Conservation (phyloP, 75 land plant genomes). For the Gnetum montanum region DNA sequence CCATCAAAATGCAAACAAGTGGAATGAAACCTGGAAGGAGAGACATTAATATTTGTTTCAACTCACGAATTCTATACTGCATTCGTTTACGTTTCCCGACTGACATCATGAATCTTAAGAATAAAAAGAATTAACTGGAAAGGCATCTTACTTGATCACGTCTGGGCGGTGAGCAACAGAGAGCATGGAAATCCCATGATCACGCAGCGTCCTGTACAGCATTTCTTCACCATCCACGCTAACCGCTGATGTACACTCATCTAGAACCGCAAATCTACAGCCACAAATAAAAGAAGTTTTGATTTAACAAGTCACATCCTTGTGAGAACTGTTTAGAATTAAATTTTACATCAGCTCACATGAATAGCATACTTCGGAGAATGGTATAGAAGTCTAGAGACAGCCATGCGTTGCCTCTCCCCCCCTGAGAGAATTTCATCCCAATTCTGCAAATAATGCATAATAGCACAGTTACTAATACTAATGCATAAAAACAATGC, state of each 20-base stretch:
- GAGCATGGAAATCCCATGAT: constrained; percentile 33
- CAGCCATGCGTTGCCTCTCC: constrained; percentile 34
- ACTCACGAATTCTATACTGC: not conserved
- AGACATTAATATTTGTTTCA: not conserved
- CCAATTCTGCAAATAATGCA: constrained; percentile 26
- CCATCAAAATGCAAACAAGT: constrained; percentile 24
- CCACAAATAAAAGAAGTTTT: not conserved
- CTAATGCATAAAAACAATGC: no score
- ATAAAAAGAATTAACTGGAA: not conserved
- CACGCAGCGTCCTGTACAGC: constrained; percentile 17
- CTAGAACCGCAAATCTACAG: constrained; percentile 34
- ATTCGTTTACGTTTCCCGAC: not conserved
- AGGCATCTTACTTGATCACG: constrained; percentile 18
- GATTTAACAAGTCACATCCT: not conserved
- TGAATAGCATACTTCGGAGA: constrained; percentile 24
- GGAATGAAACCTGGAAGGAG: constrained; percentile 13
- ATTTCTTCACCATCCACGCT: constrained; percentile 43
- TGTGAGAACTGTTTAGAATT: not conserved
- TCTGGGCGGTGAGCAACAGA: constrained; percentile 40
- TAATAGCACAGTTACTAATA: no score
- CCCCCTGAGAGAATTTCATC: constrained; percentile 39
- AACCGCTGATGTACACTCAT: constrained; percentile 42
- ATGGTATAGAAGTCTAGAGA: constrained; percentile 32
- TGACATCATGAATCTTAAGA: constrained; percentile 1
- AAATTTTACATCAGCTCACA: not conserved